Evolutionary conservation across 805 yeast genomes (phyloP), one percentile per base, ranked within the genome.

Genomic region (Yarrowia alimentaria): DNA sequence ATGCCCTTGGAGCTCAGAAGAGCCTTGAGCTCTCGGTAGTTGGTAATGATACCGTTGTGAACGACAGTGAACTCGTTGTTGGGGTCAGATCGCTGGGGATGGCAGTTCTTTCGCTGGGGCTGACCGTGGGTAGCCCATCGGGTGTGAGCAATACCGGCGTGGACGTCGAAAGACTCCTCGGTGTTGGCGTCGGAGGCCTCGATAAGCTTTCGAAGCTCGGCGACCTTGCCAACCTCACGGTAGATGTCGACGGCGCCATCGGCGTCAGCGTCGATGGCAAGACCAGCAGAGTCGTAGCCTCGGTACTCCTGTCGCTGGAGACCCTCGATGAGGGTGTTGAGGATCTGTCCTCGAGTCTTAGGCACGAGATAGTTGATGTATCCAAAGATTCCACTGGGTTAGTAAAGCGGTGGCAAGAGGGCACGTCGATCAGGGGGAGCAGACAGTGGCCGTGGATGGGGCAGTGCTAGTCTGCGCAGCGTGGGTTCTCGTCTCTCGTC

Each of bases 61-160:
- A 93, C 98, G 57, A 93, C 82, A 34, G 87, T 80, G 62, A 93
- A 93, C 68, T 90, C 95, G 60, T 84, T 83, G 37, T 69, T 68
- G 8, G 78, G 76, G 66, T 88, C 99, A 1, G 96, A 87, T 57
- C 91, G 75, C 66, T 91, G 98, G 42, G 99, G 99, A 68, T 93
- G 99, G 66, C 98, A 93, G 74, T 93, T 93, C 55, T 68, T 61
- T 56, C 76, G 79, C 58, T 79, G 80, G 53, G 97, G 97, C 61
- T 82, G 86, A 69, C 99, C 99, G 68, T 93, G 99, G 29, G 99
- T 93, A 47, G 99, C 99, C 99, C 99, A 93, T 75, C 99, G 85
- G 11, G 99, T 93, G 71, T 93, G 99, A 18, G 99, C 98, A 67
- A 93, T 93, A 65, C 96, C 99, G 55, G 82, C 89, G 65, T 93